Conservation (phyloP, 192 early-diverging fungal genomes). For the Coemansia sp. region DNA sequence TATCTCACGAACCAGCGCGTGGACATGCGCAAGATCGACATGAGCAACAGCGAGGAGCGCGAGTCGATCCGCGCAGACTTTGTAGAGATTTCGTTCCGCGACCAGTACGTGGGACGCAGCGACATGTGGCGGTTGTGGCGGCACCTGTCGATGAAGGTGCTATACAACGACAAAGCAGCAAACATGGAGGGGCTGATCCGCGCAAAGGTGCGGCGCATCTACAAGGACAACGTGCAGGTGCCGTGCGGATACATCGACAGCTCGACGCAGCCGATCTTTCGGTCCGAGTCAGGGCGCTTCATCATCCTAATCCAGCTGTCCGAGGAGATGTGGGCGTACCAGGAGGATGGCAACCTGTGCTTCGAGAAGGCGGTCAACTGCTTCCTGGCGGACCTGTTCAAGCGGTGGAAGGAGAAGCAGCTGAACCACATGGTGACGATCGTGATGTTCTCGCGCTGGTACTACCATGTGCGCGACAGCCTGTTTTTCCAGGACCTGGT, state of each 20-base stretch:
- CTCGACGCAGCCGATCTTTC: constrained; percentile 81
- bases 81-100: constrained; percentile 83
- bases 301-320: constrained; percentile 97
- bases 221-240: constrained; percentile 63
- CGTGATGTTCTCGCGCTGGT: constrained; percentile 88
- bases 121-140: constrained; percentile 93
- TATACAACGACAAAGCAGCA: constrained; percentile 78
- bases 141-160: constrained; percentile 63
- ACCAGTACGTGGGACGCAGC: constrained; percentile 88
- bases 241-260: constrained; percentile 77
- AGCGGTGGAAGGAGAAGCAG: constrained; percentile 74
- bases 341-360: constrained; percentile 93
- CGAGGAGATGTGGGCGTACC: constrained; percentile 97
- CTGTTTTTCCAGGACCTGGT: constrained; percentile 51
- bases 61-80: constrained; percentile 69
- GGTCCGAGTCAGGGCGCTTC: constrained; percentile 91
- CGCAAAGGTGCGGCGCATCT: constrained; percentile 81
- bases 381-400: constrained; percentile 88
- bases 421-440: constrained; percentile 96
- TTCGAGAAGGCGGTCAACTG: constrained; percentile 91
- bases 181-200: constrained; percentile 68
- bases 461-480: constrained; percentile 62
- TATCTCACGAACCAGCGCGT: constrained; percentile 38
- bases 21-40: constrained; percentile 63
- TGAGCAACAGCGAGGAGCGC: constrained; percentile 24